A percentile compares a stretch with the other conserved stretches of the same genome.
phyloP scores from a whole-genome alignment of 495 filamentous ascomycete genomes.

The Halenospora varia region DNA sequence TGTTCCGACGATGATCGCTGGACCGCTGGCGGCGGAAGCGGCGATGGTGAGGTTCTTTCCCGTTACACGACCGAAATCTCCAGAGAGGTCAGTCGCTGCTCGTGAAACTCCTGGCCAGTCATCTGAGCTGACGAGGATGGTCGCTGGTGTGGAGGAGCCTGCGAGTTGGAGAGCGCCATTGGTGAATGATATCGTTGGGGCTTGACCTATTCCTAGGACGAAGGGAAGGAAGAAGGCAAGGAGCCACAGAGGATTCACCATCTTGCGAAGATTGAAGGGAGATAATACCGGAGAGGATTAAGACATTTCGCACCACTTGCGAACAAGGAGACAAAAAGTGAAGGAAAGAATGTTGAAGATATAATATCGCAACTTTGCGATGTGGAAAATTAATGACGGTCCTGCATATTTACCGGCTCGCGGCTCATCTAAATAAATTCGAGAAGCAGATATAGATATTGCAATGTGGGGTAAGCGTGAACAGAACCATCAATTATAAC shows the following conservation, averaged over 20 bases:
- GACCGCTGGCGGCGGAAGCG: constrained; percentile 30
- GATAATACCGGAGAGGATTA: neutral
- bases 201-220: neutral
- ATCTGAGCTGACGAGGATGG: neutral
- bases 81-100: constrained; percentile 57
- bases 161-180: neutral
- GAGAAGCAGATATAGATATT: neutral
- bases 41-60: neutral
- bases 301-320: neutral
- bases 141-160: neutral
- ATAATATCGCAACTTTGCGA: neutral
- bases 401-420: neutral
- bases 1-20: constrained; percentile 63
- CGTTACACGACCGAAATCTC: constrained; percentile 61
- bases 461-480: neutral
- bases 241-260: neutral
- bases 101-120: constrained; percentile 10
- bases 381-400: neutral
- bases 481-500: no score
- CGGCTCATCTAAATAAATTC: neutral
- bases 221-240: neutral
- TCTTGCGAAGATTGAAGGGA: neutral
- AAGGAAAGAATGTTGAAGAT: neutral
- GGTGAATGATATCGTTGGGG: neutral
- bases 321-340: neutral